Evolutionary conservation across 495 filamentous ascomycete genomes (phyloP), one percentile per base, ranked within the genome.

Genomic region (Saxispiralis lemnorum): DNA sequence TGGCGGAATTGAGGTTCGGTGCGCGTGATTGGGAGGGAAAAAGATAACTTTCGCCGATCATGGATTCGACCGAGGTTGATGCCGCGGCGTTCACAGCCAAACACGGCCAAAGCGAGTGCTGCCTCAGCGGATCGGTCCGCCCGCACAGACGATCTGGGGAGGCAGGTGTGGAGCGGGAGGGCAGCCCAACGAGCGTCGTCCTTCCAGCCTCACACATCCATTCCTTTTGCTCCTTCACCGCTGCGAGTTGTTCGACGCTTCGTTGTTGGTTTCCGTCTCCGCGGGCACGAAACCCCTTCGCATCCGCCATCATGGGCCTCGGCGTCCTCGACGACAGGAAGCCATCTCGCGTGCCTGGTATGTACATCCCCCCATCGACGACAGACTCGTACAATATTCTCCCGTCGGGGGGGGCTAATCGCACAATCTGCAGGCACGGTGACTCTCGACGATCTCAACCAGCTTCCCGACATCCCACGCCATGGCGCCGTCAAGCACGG

Each of bases 1-100:
- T 94, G 86, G 86, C 73, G 78, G 48, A 69, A 79, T 61, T 81
- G 61, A 67, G 3, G 11, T n/a, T n/a, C n/a, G n/a, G n/a, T n/a
- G n/a, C n/a, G n/a, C n/a, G n/a, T n/a, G n/a, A n/a, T n/a, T n/a
- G n/a, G n/a, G n/a, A n/a, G n/a, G n/a, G n/a, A n/a, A n/a, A n/a
- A n/a, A n/a, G n/a, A n/a, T n/a, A n/a, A n/a, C n/a, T n/a, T n/a
- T n/a, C n/a, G n/a, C n/a, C n/a, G n/a, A n/a, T n/a, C n/a, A n/a
- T n/a, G n/a, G n/a, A n/a, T n/a, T n/a, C n/a, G n/a, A n/a, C n/a
- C n/a, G n/a, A n/a, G n/a, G n/a, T n/a, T n/a, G n/a, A n/a, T n/a
- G n/a, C n/a, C n/a, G n/a, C n/a, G n/a, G n/a, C n/a, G n/a, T n/a
- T n/a, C n/a, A n/a, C n/a, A n/a, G n/a, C n/a, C n/a, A n/a, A n/a